phyloP scores from a whole-genome alignment of 352 stramenopile genomes.

The Elongisporangium undulatum region DNA sequence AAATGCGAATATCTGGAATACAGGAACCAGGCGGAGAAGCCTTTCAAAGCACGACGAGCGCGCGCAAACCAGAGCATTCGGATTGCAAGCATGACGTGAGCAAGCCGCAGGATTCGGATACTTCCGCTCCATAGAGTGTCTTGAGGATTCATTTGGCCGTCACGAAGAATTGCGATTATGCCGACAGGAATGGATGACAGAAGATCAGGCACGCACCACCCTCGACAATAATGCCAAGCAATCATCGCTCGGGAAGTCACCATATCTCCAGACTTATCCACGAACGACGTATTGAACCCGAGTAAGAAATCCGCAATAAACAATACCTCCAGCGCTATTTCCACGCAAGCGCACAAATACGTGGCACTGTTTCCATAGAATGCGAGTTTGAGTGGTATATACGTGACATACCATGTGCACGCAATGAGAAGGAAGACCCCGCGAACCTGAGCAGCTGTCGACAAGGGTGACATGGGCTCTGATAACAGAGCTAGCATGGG shows the following conservation, averaged over 20 bases:
- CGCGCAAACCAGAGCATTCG: conserved; percentile 22
- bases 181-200: conserved; percentile 11
- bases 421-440: no score
- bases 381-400: no score
- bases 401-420: no score
- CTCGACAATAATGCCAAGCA: conserved; percentile 15
- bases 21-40: conserved; percentile 26
- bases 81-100: conserved; percentile 19
- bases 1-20: conserved; percentile 39
- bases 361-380: no score
- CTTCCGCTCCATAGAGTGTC: conserved; percentile 4
- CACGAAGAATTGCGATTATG: conserved; percentile 2
- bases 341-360: background rate
- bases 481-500: no score
- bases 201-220: conserved; percentile 16
- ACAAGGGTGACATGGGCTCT: no score
- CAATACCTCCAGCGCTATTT: conserved; percentile 8
- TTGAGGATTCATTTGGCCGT: conserved; percentile 3
- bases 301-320: conserved; percentile 22
- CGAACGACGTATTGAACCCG: conserved; percentile 27
- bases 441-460: no score
- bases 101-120: conserved; percentile 14
- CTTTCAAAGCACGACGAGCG: conserved; percentile 7
- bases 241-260: conserved; percentile 19
- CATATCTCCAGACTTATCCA: conserved; percentile 16